Evolutionary conservation across 371 early-diverging fungal species (phyloP).

Genomic region (Actinomucor elegans): DNA sequence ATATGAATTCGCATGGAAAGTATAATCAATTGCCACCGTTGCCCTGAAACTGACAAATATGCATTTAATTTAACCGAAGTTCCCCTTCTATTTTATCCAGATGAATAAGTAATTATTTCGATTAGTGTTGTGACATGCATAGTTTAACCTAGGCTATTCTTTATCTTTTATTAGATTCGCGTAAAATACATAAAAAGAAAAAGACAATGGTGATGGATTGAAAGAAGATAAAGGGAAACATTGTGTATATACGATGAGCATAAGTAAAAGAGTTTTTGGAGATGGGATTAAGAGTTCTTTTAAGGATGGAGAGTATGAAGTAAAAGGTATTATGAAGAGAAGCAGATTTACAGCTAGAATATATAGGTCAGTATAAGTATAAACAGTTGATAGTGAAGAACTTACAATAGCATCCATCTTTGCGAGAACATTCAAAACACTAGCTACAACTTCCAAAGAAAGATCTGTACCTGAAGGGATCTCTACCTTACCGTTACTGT

Average conservation of each 20-base stretch:
- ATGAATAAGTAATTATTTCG: too few relatives aligned
- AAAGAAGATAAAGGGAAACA: not conserved
- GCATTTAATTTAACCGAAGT: too few relatives aligned
- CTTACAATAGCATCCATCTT: slow-evolving; percentile 90
- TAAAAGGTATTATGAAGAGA: not conserved
- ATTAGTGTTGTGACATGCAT: too few relatives aligned
- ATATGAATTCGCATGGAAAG: too few relatives aligned
- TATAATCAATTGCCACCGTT: too few relatives aligned
- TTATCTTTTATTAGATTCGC: too few relatives aligned
- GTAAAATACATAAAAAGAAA: too few relatives aligned
- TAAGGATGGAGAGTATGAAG: not conserved
- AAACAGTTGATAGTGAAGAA: not conserved
- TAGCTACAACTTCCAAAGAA: slow-evolving; percentile 71
- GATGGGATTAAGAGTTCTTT: slow-evolving; percentile 1
- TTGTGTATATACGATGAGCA: too few relatives aligned
- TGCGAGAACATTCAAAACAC: slow-evolving; percentile 78
- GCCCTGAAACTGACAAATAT: too few relatives aligned
- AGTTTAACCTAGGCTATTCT: too few relatives aligned
- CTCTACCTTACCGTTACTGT: slow-evolving; percentile 60
- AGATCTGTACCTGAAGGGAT: slow-evolving; percentile 55
- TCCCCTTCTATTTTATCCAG: too few relatives aligned
- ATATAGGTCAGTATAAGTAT: not conserved
- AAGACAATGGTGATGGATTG: not conserved
- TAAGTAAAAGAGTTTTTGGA: too few relatives aligned
- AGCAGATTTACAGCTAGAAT: not conserved